phyloP scores from a whole-genome alignment of 805 yeast species.

The Schwanniomyces sp. region DNA sequence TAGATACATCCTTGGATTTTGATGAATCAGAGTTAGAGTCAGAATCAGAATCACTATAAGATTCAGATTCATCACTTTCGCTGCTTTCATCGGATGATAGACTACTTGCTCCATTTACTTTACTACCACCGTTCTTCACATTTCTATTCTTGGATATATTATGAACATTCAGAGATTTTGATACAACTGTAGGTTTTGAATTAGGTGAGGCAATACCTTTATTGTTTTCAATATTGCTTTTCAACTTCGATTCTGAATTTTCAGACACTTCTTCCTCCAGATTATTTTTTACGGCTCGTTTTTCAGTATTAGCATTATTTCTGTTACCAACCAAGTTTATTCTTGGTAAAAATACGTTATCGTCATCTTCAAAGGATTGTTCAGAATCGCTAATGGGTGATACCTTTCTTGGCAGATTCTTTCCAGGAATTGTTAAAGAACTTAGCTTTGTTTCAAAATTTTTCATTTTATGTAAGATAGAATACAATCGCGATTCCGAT shows the following conservation, averaged over 20 bases:
- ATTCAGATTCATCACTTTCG: neutral
- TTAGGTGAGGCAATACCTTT: neutral
- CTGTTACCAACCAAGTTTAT: constrained; percentile 1
- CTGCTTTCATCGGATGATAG: neutral
- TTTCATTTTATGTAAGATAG: constrained; percentile 20
- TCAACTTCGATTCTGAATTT: neutral
- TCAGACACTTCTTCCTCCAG: neutral
- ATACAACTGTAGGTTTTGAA: neutral
- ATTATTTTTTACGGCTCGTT: neutral
- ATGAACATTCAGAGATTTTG: neutral
- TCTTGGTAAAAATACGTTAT: neutral
- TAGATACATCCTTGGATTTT: constrained; percentile 3
- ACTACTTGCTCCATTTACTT: neutral
- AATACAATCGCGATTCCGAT: constrained; percentile 14
- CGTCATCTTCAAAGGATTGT: neutral
- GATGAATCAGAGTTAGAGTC: constrained; percentile 11
- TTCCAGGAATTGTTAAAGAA: constrained; percentile 4
- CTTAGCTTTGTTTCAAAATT: constrained; percentile 17
- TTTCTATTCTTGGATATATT: neutral
- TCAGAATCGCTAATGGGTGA: neutral
- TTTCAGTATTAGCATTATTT: neutral
- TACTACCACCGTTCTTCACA: neutral
- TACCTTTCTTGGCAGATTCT: neutral
- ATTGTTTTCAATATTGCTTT: neutral
- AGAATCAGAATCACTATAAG: neutral